phyloP scores from a whole-genome alignment of 345 rosid genomes.

The Lepidium aucheri region DNA sequence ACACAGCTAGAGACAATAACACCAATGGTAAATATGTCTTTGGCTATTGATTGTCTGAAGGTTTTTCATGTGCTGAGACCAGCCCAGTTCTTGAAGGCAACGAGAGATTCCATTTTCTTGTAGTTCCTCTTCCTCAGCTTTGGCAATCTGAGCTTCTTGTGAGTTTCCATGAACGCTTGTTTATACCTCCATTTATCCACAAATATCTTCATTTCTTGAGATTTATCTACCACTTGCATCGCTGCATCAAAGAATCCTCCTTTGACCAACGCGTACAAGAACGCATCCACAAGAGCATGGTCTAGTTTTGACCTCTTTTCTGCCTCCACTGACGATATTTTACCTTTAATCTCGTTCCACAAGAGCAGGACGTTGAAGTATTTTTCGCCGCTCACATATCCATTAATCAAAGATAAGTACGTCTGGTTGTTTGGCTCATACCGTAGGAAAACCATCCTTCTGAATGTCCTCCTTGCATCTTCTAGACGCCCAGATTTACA shows the following conservation, averaged over 20 bases:
- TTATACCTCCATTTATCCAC: constrained; percentile 96
- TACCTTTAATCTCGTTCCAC: constrained; percentile 82
- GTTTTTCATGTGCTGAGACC: constrained; percentile 61
- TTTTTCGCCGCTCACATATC: constrained; percentile 66
- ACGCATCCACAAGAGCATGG: constrained; percentile 73
- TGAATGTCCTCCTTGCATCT: constrained; percentile 80
- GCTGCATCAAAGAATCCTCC: constrained; percentile 96
- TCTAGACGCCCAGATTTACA: constrained; percentile 83
- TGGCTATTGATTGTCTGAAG: neutral
- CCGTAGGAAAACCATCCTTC: constrained; percentile 78
- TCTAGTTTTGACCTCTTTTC: constrained; percentile 50
- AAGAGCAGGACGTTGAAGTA: constrained; percentile 65
- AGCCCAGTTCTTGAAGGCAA: constrained; percentile 96
- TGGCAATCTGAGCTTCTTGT: constrained; percentile 81
- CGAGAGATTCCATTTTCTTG: constrained; percentile 86
- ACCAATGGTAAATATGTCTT: neutral
- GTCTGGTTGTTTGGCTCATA: constrained; percentile 85
- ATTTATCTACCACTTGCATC: constrained; percentile 91
- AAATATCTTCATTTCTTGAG: constrained; percentile 84
- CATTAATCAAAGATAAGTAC: constrained; percentile 75
- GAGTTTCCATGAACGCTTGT: constrained; percentile 96
- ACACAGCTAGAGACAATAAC: neutral
- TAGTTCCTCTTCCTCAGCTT: constrained; percentile 77
- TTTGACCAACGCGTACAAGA: constrained; percentile 79
- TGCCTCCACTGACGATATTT: constrained; percentile 42